phyloP scores from a whole-genome alignment of 805 yeast genomes.

The Candida coquimbonensis region DNA sequence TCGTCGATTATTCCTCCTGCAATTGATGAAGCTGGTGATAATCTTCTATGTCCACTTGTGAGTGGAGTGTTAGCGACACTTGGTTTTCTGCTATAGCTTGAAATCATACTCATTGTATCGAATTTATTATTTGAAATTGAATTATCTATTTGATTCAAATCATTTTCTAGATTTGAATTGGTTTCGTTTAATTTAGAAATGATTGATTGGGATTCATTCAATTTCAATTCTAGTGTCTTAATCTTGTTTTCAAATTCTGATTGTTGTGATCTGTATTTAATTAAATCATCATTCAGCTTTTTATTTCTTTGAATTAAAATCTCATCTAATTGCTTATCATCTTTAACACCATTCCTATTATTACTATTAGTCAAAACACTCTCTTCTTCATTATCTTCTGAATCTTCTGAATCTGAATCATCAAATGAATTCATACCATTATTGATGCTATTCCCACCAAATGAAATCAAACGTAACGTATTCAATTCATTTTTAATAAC shows the following conservation, averaged over 20 bases:
- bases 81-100: slow-evolving; percentile 28
- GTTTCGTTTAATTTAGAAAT: slow-evolving; percentile 35
- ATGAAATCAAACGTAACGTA: slow-evolving; percentile 66
- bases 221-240: slow-evolving; percentile 31
- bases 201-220: slow-evolving; percentile 30
- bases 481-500: slow-evolving; percentile 72
- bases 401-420: slow-evolving; percentile 19
- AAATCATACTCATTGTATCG: slow-evolving; percentile 53
- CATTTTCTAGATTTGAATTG: slow-evolving; percentile 66
- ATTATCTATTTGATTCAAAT: slow-evolving; percentile 50
- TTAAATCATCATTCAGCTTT: slow-evolving; percentile 62
- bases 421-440: background rate
- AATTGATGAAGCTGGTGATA: slow-evolving; percentile 48
- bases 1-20: slow-evolving; percentile 35
- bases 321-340: slow-evolving; percentile 38
- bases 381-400: slow-evolving; percentile 20
- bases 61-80: slow-evolving; percentile 12
- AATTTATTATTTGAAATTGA: slow-evolving; percentile 21
- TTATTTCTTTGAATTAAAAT: slow-evolving; percentile 65
- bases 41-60: slow-evolving; percentile 25
- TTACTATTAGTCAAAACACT: slow-evolving; percentile 21
- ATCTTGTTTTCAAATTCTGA: slow-evolving; percentile 38
- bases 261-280: slow-evolving; percentile 54
- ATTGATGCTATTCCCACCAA: slow-evolving; percentile 53
- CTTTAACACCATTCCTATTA: background rate